Conservation (phyloP, 2,329 filamentous ascomycete genomes). For the Pseudocercospora fijiensis region DNA sequence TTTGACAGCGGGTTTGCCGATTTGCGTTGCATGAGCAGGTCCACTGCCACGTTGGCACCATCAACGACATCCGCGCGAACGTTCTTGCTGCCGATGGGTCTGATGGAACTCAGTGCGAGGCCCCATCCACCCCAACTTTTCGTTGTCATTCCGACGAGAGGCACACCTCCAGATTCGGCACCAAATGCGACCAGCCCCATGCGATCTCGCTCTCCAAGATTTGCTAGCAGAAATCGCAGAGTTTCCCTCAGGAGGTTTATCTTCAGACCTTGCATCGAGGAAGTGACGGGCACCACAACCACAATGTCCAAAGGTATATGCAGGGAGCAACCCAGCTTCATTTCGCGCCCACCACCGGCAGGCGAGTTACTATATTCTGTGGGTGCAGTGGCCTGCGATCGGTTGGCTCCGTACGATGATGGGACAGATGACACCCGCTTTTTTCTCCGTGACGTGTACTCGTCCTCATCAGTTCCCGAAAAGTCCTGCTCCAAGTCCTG, state of each 20-base stretch:
- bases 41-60: conserved; percentile 97
- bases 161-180: conserved; percentile 87
- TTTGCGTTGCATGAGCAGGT: conserved; percentile 95
- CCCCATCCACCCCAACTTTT: conserved; percentile 92
- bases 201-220: conserved; percentile 85
- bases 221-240: conserved; percentile 85
- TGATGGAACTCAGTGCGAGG: conserved; percentile 80
- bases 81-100: conserved; percentile 94
- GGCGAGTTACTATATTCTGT: conserved; percentile 83
- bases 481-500: conserved; percentile 76
- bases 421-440: conserved; percentile 79
- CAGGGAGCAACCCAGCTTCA: conserved; percentile 53
- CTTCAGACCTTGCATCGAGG: conserved; percentile 99
- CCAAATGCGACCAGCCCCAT: conserved; percentile 98
- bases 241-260: conserved; percentile 92
- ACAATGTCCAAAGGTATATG: conserved; percentile 95
- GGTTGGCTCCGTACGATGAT: conserved; percentile 76
- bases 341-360: conserved; percentile 46
- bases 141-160: conserved; percentile 96
- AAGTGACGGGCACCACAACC: conserved; percentile 93
- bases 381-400: conserved; percentile 81
- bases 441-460: conserved; percentile 45
- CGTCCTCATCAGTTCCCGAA: conserved; percentile 27
- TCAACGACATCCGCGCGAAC: conserved; percentile 95
- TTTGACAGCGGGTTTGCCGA: conserved; percentile 92